Conservation (phyloP, 2,329 filamentous ascomycete genomes). For the Graphiopsis chlorocephala region DNA sequence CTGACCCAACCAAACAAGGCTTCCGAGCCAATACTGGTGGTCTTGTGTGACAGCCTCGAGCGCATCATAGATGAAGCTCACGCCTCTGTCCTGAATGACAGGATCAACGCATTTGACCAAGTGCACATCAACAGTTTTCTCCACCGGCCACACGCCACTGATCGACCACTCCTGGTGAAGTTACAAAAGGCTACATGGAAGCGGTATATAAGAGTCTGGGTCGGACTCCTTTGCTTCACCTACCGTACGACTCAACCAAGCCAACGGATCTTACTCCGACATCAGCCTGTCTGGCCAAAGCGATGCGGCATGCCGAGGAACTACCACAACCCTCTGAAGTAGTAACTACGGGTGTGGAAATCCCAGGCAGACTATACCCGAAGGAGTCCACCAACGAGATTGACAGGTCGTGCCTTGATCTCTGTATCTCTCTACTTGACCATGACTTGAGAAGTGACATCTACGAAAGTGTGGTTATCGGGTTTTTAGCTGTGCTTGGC, state of each 20-base stretch:
- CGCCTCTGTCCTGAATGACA: slow-evolving; percentile 16
- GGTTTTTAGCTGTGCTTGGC: slow-evolving; percentile 22
- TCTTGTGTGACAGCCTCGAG: no score
- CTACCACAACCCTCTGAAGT: background rate
- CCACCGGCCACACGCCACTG: background rate
- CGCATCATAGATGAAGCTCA: no score
- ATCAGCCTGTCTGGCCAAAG: slow-evolving; percentile 8
- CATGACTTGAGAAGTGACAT: slow-evolving; percentile 20
- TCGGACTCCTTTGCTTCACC: slow-evolving; percentile 21
- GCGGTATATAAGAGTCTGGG: slow-evolving; percentile 20
- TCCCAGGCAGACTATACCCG: background rate
- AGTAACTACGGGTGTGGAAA: background rate
- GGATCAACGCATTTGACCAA: slow-evolving; percentile 21
- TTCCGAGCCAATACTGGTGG: no score
- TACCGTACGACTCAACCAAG: slow-evolving; percentile 12
- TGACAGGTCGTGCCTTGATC: slow-evolving; percentile 19
- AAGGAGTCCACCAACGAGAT: background rate
- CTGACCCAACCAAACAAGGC: no score
- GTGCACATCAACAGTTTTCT: slow-evolving; percentile 21
- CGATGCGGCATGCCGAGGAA: background rate
- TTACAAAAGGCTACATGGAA: slow-evolving; percentile 18
- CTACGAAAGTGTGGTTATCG: slow-evolving; percentile 23
- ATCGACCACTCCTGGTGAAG: slow-evolving; percentile 20
- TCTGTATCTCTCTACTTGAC: slow-evolving; percentile 24
- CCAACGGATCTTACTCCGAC: background rate